A percentile compares a stretch with the other conserved stretches of the same genome.
phyloP scores from a whole-genome alignment of 2,329 filamentous ascomycete species.

The Xylaria sp. region DNA sequence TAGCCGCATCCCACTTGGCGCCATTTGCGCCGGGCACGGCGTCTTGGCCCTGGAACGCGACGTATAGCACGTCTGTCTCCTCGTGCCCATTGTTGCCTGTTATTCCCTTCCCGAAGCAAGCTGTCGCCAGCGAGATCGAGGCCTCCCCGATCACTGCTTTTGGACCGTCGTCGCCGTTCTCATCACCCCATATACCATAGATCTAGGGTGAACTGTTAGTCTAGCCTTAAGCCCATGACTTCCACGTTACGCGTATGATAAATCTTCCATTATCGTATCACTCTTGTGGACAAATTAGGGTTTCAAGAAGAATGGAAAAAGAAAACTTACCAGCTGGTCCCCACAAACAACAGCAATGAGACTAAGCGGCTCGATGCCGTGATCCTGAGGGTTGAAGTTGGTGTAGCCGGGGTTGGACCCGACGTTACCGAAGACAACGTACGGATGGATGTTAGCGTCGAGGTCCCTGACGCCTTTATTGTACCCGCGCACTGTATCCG shows the following conservation, averaged over 20 bases:
- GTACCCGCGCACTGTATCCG: constrained; percentile 49
- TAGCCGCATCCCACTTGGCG: constrained; percentile 65
- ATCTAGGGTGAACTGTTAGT: constrained; percentile 45
- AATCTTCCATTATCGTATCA: neutral
- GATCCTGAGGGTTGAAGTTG: constrained; percentile 52
- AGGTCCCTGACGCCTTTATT: constrained; percentile 52
- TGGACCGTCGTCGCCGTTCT: constrained; percentile 63
- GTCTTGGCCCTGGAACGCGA: constrained; percentile 66
- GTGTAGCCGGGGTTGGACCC: constrained; percentile 46
- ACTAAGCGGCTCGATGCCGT: constrained; percentile 58
- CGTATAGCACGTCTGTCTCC: constrained; percentile 67
- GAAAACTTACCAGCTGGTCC: constrained; percentile 53
- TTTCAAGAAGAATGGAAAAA: neutral
- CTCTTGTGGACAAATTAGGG: no score
- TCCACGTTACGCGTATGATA: neutral
- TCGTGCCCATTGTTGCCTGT: constrained; percentile 67
- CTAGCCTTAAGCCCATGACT: neutral
- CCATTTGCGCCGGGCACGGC: constrained; percentile 63
- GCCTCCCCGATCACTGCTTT: constrained; percentile 65
- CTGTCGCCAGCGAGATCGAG: constrained; percentile 65
- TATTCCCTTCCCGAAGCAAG: constrained; percentile 64
- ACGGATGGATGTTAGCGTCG: constrained; percentile 59
- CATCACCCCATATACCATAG: constrained; percentile 71
- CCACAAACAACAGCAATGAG: constrained; percentile 63
- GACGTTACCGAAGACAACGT: constrained; percentile 61